phyloP scores from a whole-genome alignment of 176 grass and related monocot genomes.

The Musa schizocarpa region DNA sequence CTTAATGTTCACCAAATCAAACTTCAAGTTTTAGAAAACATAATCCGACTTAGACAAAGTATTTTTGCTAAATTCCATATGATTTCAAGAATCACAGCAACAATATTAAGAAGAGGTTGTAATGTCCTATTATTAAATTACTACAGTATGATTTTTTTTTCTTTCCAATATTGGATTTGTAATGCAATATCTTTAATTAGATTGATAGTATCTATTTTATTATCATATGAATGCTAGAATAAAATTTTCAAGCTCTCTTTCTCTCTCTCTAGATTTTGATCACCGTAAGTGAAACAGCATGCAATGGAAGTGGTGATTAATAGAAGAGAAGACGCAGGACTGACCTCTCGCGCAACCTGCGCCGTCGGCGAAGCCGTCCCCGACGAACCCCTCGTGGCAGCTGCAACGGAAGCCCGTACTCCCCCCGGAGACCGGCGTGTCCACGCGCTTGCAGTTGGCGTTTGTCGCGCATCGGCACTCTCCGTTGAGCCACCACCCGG shows the following conservation, averaged over 20 bases:
- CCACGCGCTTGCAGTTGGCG: slow-evolving; percentile 24
- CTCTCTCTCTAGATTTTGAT: not conserved
- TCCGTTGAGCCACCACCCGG: slow-evolving; percentile 64
- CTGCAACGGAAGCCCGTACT: slow-evolving; percentile 16
- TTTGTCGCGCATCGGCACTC: slow-evolving; percentile 34
- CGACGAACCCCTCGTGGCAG: slow-evolving; percentile 26
- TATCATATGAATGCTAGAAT: no score
- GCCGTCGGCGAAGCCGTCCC: slow-evolving; percentile 58
- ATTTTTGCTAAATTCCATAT: no score
- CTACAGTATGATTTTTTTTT: no score
- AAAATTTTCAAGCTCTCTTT: not conserved
- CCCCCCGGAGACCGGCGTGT: not conserved
- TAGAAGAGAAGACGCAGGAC: not conserved
- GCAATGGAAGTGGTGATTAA: not conserved
- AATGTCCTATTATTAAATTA: no score
- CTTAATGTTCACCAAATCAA: no score
- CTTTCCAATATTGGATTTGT: no score
- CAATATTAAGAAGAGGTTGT: no score
- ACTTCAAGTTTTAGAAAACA: no score
- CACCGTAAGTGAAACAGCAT: not conserved
- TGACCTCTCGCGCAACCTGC: slow-evolving; percentile 37
- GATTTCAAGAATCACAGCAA: no score
- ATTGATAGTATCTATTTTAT: not conserved
- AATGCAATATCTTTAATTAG: not conserved
- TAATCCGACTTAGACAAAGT: no score